Evolutionary conservation across 257 asterid genomes (phyloP).

Genomic region (Solanum boliviense): DNA sequence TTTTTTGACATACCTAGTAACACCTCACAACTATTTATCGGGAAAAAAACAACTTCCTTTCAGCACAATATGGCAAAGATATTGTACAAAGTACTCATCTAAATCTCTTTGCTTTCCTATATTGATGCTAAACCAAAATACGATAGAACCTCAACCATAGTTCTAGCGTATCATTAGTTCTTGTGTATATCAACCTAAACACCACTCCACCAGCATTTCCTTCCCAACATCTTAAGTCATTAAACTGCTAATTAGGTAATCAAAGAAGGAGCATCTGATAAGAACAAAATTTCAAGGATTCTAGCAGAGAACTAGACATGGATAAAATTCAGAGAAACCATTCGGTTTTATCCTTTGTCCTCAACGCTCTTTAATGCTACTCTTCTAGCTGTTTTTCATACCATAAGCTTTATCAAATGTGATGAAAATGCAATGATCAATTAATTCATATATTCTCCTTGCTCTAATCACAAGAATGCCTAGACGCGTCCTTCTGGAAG

Average conservation of each 20-base stretch:
- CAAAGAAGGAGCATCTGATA: not conserved
- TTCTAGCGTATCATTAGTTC: not conserved
- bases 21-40: not conserved
- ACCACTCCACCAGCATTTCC: not conserved
- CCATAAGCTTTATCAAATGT: not conserved
- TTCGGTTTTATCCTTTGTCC: not conserved
- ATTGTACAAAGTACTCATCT: not conserved
- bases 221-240: not conserved
- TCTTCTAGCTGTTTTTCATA: not conserved
- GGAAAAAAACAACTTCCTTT: not conserved
- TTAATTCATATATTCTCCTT: not conserved
- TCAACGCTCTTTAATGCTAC: not conserved
- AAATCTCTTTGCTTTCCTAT: not conserved
- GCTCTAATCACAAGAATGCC: not conserved
- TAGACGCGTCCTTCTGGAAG: not conserved
- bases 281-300: not conserved
- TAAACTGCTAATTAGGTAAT: not conserved
- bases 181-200: not conserved
- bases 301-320: not conserved
- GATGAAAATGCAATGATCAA: not conserved
- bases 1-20: not conserved
- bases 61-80: not conserved
- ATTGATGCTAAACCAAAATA: not conserved
- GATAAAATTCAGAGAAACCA: not conserved
- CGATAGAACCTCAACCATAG: not conserved